Evolutionary conservation across 345 rosid species (phyloP), one percentile per base, ranked within the genome.

Genomic region (Combretum micranthum): DNA sequence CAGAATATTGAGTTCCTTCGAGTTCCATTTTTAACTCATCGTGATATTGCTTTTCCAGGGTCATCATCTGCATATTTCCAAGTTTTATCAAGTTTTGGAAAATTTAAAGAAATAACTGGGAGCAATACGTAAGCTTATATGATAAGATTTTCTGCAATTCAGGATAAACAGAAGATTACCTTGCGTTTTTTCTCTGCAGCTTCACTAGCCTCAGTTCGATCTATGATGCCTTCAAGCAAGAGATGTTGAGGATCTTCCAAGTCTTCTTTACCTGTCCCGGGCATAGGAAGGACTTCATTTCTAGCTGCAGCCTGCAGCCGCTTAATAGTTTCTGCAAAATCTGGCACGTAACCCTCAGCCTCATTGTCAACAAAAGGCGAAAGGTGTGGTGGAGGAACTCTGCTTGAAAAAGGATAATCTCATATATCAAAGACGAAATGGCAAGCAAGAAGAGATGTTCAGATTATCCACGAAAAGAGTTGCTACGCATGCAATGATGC

Each of bases 331-430:
- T 83, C 92, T 14, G 94, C 97, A 69, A 87, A 89, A 22, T 93
- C 97, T 56, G 99, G 99, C 51, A 77, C 73, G 59, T 89, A 93
- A 42, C 97, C 97, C 71, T 86, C 99, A 47, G 77, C 86, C 70
- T 87, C 96, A 42, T 89, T 78, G 73, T 89, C 83, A 48, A 93
- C 88, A 76, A 89, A 89, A 23, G 99, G 94, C 11, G 96, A 83
- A 59, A 89, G 69, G 64, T 87, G 99, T 1, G 99, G 97, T 5
- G 97, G 97, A 52, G 90, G 94, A 57, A 77, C 75, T 65, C 97
- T 93, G 70, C 63, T 54, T 15, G 37, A 49, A 47, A 20, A 58
- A 46, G 44, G 63, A 37, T 22, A 39, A 46, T 18, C 19, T 61
- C 55, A 61, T 20, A 21, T 44, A 14, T 15, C 45, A 42, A 20